Conservation (phyloP, 2,329 filamentous ascomycete species). For the Phoma sp. region DNA sequence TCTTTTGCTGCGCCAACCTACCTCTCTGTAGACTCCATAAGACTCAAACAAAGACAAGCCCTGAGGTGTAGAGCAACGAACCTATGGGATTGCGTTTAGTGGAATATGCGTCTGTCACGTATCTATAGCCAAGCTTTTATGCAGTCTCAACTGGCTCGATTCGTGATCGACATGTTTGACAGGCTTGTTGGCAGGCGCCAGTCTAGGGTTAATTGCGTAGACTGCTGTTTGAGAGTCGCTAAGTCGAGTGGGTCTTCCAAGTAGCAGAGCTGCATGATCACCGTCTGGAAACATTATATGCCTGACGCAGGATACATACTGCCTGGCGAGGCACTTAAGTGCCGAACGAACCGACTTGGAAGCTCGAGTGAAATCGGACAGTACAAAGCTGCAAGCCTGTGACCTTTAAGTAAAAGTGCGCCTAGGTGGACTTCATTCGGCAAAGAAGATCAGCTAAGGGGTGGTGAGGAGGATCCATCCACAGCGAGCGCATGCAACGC, state of each 20-base stretch:
- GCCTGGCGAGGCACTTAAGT: constrained; percentile 7
- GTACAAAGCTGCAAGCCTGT: not conserved
- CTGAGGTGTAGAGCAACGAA: constrained; percentile 8
- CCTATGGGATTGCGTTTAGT: constrained; percentile 15
- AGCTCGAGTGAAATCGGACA: not conserved
- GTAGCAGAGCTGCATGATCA: constrained; percentile 29
- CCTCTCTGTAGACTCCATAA: constrained; percentile 15
- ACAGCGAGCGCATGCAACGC: not conserved
- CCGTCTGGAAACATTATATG: constrained; percentile 38
- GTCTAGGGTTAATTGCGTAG: constrained; percentile 20
- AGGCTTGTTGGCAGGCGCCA: constrained; percentile 22
- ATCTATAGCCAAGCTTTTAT: constrained; percentile 25
- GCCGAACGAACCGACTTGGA: constrained; percentile 12
- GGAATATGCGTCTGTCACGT: constrained; percentile 19
- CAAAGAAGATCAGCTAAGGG: not conserved
- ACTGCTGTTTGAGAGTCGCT: constrained; percentile 31
- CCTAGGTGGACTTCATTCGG: not conserved
- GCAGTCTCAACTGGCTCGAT: constrained; percentile 19
- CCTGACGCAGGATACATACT: constrained; percentile 19
- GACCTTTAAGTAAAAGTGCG: not conserved
- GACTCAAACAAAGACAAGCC: constrained; percentile 22
- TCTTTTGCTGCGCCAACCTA: constrained; percentile 10
- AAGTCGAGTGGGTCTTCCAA: constrained; percentile 25
- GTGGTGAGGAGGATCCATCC: not conserved
- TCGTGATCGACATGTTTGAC: constrained; percentile 18